These are phyloP conservation scores for Ochetophila trinervis DNA, from an alignment of 306 rosid species.

Conservation along the genomic window DNA sequence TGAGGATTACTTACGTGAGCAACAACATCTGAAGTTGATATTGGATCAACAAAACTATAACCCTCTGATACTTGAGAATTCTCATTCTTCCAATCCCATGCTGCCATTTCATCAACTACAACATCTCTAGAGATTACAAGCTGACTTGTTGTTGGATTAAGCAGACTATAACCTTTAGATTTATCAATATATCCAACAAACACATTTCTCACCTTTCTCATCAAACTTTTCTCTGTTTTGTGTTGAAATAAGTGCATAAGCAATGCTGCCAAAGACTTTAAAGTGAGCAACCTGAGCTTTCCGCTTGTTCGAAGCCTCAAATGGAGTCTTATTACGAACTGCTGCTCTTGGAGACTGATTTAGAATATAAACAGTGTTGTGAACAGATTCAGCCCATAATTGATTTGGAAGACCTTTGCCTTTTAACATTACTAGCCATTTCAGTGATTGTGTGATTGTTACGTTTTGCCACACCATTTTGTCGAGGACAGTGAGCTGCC, in stretches of 20 bases:
- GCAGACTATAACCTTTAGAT: neutral
- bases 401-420: slow-evolving; percentile 1
- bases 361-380: neutral
- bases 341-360: neutral
- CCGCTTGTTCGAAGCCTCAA: neutral
- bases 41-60: neutral
- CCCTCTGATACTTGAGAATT: neutral
- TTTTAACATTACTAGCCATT: slow-evolving; percentile 1
- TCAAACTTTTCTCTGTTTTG: slow-evolving; percentile 6
- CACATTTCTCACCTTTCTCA: neutral
- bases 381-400: slow-evolving; percentile 3
- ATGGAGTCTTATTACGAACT: neutral
- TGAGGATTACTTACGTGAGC: too few species aligned
- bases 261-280: neutral
- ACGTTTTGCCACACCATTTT: slow-evolving; percentile 1
- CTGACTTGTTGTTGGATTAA: neutral
- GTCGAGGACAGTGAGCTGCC: neutral
- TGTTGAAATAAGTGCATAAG: neutral
- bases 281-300: neutral
- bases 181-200: neutral
- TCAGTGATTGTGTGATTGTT: neutral
- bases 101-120: neutral
- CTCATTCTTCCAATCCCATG: neutral
- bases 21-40: neutral
- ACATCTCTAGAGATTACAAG: neutral